Evolutionary conservation across 805 yeast species (phyloP).

Genomic region (Torulaspora quercuum): DNA sequence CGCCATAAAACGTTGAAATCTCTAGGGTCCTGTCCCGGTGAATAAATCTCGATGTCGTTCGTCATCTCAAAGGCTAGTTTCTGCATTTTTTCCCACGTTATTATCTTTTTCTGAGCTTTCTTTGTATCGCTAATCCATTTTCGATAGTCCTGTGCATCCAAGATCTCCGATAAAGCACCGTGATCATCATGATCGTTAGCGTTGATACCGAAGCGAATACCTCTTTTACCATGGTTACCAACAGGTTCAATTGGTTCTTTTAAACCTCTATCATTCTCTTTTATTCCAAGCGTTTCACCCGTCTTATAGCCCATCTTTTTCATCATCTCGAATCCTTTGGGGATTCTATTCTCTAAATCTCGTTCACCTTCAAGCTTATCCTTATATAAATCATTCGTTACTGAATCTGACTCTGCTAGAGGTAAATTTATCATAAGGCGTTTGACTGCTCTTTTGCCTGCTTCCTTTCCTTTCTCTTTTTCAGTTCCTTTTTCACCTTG

Average conservation of each 20-base stretch:
- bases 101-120: slow-evolving; percentile 12
- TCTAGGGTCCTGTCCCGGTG: slow-evolving; percentile 27
- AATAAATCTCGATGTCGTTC: slow-evolving; percentile 37
- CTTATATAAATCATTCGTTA: no score
- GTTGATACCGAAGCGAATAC: not conserved
- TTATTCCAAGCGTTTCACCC: slow-evolving; percentile 46
- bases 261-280: slow-evolving; percentile 3
- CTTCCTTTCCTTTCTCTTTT: slow-evolving; percentile 10
- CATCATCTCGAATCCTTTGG: slow-evolving; percentile 52
- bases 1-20: slow-evolving; percentile 45
- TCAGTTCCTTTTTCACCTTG: slow-evolving; percentile 9
- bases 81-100: slow-evolving; percentile 36
- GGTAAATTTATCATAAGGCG: no score
- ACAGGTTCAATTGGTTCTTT: slow-evolving; percentile 2
- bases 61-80: slow-evolving; percentile 42
- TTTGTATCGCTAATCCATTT: slow-evolving; percentile 20
- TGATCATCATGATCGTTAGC: slow-evolving; percentile 1
- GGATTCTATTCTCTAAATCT: slow-evolving; percentile 21
- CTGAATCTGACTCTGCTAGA: no score
- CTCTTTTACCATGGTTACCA: not conserved
- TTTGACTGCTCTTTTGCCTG: slow-evolving; percentile 1
- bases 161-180: not conserved
- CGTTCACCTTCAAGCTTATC: slow-evolving; percentile 1
- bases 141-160: slow-evolving; percentile 16
- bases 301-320: slow-evolving; percentile 54